These are phyloP conservation scores for California macrophylla DNA, from an alignment of 441 rosid genomes.

Conservation along the genomic window DNA sequence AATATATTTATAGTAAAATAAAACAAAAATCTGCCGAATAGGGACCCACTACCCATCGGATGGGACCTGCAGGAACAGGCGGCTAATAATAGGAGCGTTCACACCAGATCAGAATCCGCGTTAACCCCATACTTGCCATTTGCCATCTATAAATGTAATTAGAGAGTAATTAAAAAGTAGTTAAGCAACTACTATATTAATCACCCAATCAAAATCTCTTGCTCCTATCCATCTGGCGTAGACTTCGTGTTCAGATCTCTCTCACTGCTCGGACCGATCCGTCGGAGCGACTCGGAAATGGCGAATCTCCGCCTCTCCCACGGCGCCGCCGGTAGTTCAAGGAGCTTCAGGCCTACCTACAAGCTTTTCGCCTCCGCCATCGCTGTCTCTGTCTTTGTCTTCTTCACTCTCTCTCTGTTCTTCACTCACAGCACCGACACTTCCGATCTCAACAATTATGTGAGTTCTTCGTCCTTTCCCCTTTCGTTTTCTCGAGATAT, in stretches of 20 bases:
- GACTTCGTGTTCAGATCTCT: neutral
- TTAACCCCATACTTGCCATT: neutral
- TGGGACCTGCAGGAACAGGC: constrained; percentile 3
- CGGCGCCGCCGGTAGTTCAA: constrained; percentile 27
- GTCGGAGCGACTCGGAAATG: constrained; percentile 24
- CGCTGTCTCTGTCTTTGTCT: constrained; percentile 35
- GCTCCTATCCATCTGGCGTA: neutral
- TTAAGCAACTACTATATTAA: constrained; percentile 4
- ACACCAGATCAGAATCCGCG: neutral
- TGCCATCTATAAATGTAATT: neutral
- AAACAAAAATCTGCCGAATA: neutral
- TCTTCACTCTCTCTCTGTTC: constrained; percentile 45
- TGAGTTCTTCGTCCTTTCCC: constrained; percentile 18
- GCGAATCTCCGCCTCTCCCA: constrained; percentile 44
- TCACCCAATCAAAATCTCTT: neutral
- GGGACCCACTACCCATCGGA: neutral
- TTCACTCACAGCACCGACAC: constrained; percentile 39
- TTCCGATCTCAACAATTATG: constrained; percentile 35
- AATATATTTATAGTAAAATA: neutral
- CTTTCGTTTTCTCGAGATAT: neutral
- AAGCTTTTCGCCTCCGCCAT: constrained; percentile 36
- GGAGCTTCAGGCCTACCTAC: constrained; percentile 24
- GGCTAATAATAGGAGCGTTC: neutral
- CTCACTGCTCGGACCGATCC: constrained; percentile 1
- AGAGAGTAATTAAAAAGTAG: constrained; percentile 1